These are phyloP conservation scores for Microthlaspi erraticum DNA, from an alignment of 345 rosid genomes.

Conservation along the genomic window DNA sequence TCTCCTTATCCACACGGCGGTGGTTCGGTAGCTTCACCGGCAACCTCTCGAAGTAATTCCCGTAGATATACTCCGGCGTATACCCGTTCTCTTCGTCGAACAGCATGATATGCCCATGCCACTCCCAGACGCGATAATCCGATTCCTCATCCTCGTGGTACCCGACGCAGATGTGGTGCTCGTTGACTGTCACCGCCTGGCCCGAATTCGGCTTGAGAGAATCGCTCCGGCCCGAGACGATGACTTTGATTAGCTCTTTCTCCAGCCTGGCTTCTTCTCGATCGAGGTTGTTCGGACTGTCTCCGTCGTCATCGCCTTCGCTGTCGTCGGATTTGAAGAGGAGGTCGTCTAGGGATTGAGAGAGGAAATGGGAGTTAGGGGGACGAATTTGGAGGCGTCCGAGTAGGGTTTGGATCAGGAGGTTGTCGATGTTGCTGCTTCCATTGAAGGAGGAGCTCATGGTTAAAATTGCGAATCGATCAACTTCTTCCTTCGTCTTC, in stretches of 20 bases:
- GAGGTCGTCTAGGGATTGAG: slow-evolving; percentile 85
- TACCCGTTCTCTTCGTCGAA: slow-evolving; percentile 90
- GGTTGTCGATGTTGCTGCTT: slow-evolving; percentile 68
- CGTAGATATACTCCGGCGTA: slow-evolving; percentile 90
- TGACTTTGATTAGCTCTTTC: slow-evolving; percentile 72
- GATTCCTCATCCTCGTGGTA: slow-evolving; percentile 80
- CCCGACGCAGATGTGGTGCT: slow-evolving; percentile 90
- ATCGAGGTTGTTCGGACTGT: slow-evolving; percentile 59
- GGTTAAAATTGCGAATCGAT: slow-evolving; percentile 16
- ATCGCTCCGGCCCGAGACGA: slow-evolving; percentile 71
- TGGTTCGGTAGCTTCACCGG: slow-evolving; percentile 44
- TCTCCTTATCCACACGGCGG: slow-evolving; percentile 42
- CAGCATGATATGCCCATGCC: slow-evolving; percentile 98
- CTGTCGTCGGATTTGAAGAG: slow-evolving; percentile 67
- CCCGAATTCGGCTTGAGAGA: slow-evolving; percentile 93
- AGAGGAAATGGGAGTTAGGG: slow-evolving; percentile 55
- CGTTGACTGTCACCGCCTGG: slow-evolving; percentile 84
- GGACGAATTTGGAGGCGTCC: slow-evolving; percentile 86
- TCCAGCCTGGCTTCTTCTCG: slow-evolving; percentile 87
- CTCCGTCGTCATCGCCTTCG: slow-evolving; percentile 50
- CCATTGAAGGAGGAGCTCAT: slow-evolving; percentile 74
- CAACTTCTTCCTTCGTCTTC: slow-evolving; percentile 8
- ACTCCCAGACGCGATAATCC: slow-evolving; percentile 98
- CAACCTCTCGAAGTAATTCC: slow-evolving; percentile 95
- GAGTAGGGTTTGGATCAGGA: slow-evolving; percentile 75